These are phyloP conservation scores for Conticribra weissflogii DNA, from an alignment of 108 stramenopile species.

Conservation along the genomic window DNA sequence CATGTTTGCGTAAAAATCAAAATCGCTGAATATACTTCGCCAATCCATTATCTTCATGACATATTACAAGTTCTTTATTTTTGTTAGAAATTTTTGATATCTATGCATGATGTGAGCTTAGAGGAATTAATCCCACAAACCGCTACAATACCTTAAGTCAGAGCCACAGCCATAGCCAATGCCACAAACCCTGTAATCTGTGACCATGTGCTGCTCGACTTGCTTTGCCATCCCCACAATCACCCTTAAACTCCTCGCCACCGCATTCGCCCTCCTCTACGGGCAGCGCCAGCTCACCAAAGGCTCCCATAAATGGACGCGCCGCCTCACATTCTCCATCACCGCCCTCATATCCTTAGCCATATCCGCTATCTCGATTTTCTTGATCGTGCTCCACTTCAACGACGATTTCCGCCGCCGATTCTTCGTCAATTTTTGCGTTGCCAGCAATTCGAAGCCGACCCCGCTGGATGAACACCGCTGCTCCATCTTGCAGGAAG, in stretches of 20 bases:
- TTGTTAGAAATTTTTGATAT: no score
- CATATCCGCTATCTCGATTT: conserved; percentile 19
- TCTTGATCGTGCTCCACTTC: conserved; percentile 17
- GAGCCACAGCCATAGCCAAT: neutral
- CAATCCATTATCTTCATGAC: no score
- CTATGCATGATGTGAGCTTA: no score
- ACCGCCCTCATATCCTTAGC: conserved; percentile 20
- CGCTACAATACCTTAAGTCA: no score
- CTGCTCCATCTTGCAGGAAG: conserved; percentile 29
- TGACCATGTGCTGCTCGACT: no score
- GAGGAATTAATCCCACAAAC: no score
- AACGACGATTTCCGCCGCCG: conserved; percentile 29
- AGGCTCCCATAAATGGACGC: conserved; percentile 34
- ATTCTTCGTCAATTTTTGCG: conserved; percentile 31
- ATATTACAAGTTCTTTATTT: no score
- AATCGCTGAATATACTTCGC: no score
- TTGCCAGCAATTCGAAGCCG: conserved; percentile 22
- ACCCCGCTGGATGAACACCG: conserved; percentile 34
- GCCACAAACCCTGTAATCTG: neutral
- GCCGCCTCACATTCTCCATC: conserved; percentile 24
- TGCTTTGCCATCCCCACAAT: conserved; percentile 34
- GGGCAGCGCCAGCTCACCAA: conserved; percentile 28
- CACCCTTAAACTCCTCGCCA: conserved; percentile 34
- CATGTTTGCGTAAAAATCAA: no score
- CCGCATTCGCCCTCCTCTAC: conserved; percentile 29